Evolutionary conservation across 345 rosid species (phyloP), one percentile per base, ranked within the genome.

Genomic region (Hevea brasiliensis): DNA sequence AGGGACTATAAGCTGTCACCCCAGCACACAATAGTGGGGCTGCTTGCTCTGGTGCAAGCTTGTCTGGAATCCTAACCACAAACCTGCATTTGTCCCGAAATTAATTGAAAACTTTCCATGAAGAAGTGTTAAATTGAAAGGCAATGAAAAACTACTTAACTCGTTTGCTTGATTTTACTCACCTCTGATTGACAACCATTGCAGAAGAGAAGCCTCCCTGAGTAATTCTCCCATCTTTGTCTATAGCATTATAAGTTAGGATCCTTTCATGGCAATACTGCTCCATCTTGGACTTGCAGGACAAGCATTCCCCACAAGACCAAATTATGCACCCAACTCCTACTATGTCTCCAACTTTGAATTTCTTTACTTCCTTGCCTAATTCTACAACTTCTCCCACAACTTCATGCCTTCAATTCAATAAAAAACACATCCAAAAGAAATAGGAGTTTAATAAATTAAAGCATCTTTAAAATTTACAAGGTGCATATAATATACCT

Each of bases 381-480:
- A 89, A 84, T 80, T 90, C 94, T 73, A 81, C 68, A 59, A 89
- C 92, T 79, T 90, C 89, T 10, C 97, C 94, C 11, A 89, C 93
- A 60, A 88, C 94, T 74, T 92, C 96, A 51, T 90, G 97, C 69
- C 97, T 88, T 60, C 23, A 74, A 41, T 48, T 18, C 29, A 57
- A 37, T 71, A 20, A 57, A 76, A 50, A 32, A 32, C 37, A 2
- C 37, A 32, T 32, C 2, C 2, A 32, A 13, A 51, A 6, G 11
- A 26, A 40, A 37, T 3, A 37, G 2, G 32, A 32, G n/a, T 32
- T 13, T 2, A 29, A 51, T 15, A 0, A 40, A 48, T 42, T 14
- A 17, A 17, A 50, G 42, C 10, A 7, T 24, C 60, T 5, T n/a
- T n/a, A 55, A 17, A 13, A 35, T 37, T 50, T 11, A 42, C 0